Base-by-base conservation (phyloP, 805 yeast genomes). In the Yarrowia porcina region DNA sequence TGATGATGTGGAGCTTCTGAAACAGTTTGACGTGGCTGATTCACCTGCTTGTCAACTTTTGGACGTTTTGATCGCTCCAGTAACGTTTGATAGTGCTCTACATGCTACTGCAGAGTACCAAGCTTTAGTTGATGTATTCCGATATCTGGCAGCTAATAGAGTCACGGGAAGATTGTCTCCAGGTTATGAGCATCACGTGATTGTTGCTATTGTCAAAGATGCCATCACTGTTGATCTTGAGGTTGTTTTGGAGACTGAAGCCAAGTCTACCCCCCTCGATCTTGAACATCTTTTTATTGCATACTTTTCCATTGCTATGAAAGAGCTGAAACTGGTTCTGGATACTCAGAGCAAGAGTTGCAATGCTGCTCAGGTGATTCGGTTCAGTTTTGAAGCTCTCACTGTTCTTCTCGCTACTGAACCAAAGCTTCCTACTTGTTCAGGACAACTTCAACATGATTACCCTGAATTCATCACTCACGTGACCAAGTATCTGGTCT, bases 171-270 rank as follows among this genome's bases (percentile, higher is more conserved):
- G 59, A 1, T 44, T 52, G 5, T n/a, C 59, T 4, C 44, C 59
- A 1, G 13, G 11, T 25, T 52, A 35, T 25, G 8, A 35, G 23
- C 12, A 35, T 21, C 33, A 20, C 17, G 30, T 52, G 2, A 33
- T 52, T 5, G 13, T 13, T 1, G 42, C 59, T 12, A 23, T 52
- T 25, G 25, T 52, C 25, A 52, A 52, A 23, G 59, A 52, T 12
- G 59, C 59, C 33, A 52, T 52, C 25, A 9, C 42, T 52, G 44
- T 52, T 5, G 59, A 52, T 18, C 33, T 52, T 17, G 59, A 52
- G 25, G 59, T 3, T n/a, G 59, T 52, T 7, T 17, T 52, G 13
- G 59, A 52, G 44, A 52, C 59, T 2, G 44, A 52, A 13, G 59
- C 59, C 32, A 36, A 36, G 28, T 35, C 44, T 7, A 52, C 59